Evolutionary conservation across 106 monocot species (phyloP).

Genomic region (Iris macrosiphon): DNA sequence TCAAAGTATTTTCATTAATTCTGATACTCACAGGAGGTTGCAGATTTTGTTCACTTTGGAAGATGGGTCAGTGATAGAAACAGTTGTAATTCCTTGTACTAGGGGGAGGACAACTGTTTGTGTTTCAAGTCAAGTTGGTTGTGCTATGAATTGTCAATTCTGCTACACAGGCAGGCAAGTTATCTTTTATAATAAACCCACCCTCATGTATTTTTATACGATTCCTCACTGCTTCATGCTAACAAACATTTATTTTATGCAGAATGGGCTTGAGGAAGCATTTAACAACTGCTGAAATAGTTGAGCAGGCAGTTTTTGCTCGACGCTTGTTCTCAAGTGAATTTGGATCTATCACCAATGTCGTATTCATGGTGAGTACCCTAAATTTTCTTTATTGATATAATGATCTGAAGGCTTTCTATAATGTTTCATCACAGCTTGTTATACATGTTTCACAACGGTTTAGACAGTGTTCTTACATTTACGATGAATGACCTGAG

Average conservation of each 20-base stretch:
- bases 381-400: not conserved
- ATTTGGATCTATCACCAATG: constrained; percentile 86
- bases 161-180: constrained; percentile 90
- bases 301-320: constrained; percentile 91
- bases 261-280: constrained; percentile 95
- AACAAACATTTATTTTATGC: constrained; percentile 4
- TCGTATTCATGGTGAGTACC: constrained; percentile 90
- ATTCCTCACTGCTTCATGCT: not conserved
- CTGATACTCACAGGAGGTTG: constrained; percentile 40
- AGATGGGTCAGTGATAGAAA: constrained; percentile 84
- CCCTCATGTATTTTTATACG: not conserved
- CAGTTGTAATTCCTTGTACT: constrained; percentile 82
- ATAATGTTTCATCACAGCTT: too few relatives aligned
- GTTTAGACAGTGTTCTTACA: too few relatives aligned
- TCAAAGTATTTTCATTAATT: constrained; percentile 36
- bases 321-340: constrained; percentile 68
- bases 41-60: constrained; percentile 93
- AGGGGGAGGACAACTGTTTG: constrained; percentile 88
- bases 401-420: too few relatives aligned
- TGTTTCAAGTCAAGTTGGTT: constrained; percentile 99
- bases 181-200: not conserved
- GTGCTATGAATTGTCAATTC: constrained; percentile 99
- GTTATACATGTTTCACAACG: too few relatives aligned
- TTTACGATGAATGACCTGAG: too few relatives aligned
- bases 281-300: constrained; percentile 88